These are phyloP conservation scores for Coniosporium apollinis DNA, from an alignment of 495 filamentous ascomycete genomes.

Conservation along the genomic window DNA sequence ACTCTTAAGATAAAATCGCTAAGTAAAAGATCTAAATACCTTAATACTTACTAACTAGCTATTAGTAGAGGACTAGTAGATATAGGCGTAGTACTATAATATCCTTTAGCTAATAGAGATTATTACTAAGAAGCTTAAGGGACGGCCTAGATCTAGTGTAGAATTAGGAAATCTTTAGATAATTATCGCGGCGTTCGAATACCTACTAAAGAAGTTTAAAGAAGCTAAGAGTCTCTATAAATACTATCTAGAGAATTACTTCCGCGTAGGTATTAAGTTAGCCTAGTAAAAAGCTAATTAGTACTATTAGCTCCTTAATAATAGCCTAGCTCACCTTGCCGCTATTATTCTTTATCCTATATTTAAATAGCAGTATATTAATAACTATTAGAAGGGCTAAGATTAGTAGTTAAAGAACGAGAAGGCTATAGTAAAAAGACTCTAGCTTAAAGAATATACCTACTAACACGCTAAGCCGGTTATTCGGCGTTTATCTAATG, in stretches of 20 bases:
- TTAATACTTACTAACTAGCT: background rate
- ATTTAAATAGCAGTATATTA: constrained; percentile 2
- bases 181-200: background rate
- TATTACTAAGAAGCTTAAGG: constrained; percentile 4
- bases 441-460: background rate
- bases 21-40: too few relatives aligned
- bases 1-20: background rate
- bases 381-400: constrained; percentile 1
- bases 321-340: constrained; percentile 2
- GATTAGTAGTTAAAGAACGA: constrained; percentile 1
- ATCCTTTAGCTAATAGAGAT: constrained; percentile 7
- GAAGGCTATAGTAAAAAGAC: background rate
- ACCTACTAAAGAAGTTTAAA: constrained; percentile 1
- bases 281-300: constrained; percentile 4
- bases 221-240: background rate
- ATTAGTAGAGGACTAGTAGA: constrained; percentile 3
- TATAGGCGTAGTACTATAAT: constrained; percentile 3
- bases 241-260: constrained; percentile 1
- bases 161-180: background rate
- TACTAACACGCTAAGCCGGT: too few relatives aligned
- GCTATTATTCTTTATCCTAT: constrained; percentile 4
- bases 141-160: background rate
- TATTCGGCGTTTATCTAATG: background rate
- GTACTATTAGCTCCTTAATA: constrained; percentile 4
- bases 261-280: constrained; percentile 3